Percentiles rank a stretch among this genome's conserved stretches.
phyloP scores from a whole-genome alignment of 108 stramenopile species.

The Aurantiochytrium sp. region DNA sequence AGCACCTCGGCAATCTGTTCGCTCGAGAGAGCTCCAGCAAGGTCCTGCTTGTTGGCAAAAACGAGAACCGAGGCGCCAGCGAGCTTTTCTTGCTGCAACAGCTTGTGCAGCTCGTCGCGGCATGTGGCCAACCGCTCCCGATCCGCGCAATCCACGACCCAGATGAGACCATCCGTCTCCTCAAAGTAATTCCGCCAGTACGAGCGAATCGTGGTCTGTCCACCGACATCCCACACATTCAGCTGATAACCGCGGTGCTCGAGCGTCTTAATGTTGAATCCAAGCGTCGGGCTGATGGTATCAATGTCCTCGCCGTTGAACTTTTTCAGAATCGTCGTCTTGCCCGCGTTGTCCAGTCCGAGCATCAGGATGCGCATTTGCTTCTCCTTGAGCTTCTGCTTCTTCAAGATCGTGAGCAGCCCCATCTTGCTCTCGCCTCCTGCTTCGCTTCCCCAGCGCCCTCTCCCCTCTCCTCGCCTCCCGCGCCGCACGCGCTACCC shows the following conservation, averaged over 20 bases:
- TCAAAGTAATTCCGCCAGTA: slow-evolving; percentile 99
- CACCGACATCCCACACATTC: slow-evolving; percentile 93
- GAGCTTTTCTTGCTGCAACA: slow-evolving; percentile 89
- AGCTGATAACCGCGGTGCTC: slow-evolving; percentile 56
- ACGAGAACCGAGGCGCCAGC: slow-evolving; percentile 90
- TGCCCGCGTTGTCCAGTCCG: slow-evolving; percentile 90
- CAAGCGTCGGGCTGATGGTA: slow-evolving; percentile 87
- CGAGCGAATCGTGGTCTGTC: slow-evolving; percentile 93
- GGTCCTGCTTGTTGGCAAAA: slow-evolving; percentile 96
- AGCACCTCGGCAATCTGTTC: slow-evolving; percentile 69
- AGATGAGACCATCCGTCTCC: slow-evolving; percentile 91
- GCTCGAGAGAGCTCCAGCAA: slow-evolving; percentile 66
- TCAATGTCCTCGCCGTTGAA: slow-evolving; percentile 87
- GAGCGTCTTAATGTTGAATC: slow-evolving; percentile 94
- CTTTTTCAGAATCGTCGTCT: slow-evolving; percentile 79
- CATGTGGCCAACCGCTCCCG: slow-evolving; percentile 69
- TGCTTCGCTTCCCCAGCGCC: no score
- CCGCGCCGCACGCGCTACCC: no score
- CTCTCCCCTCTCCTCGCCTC: no score
- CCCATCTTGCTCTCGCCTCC: not conserved
- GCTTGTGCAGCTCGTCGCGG: slow-evolving; percentile 61
- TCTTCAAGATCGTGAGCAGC: slow-evolving; percentile 42
- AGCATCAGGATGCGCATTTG: slow-evolving; percentile 91
- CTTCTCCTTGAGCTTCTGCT: slow-evolving; percentile 93
- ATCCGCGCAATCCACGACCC: slow-evolving; percentile 94